A percentile compares a stretch with the other conserved stretches of the same genome.
Conservation (phyloP, 225 moss, liverwort and hornwort genomes). For the Takakia lepidozioides region DNA sequence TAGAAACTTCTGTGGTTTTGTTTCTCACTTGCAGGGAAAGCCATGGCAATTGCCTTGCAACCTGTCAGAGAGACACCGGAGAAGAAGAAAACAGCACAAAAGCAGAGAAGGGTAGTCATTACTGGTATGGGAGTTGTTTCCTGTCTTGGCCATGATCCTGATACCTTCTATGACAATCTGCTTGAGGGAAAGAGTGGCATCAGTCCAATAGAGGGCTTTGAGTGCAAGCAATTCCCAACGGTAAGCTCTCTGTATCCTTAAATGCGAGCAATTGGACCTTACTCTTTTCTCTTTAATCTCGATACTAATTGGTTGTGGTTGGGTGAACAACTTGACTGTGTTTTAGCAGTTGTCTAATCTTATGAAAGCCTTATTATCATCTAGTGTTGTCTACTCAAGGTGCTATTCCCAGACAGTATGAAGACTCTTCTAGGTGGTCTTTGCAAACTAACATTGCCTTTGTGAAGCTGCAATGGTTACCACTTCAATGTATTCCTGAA, state of each 20-base stretch:
- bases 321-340: background rate
- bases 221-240: slow-evolving; percentile 88
- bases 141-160: slow-evolving; percentile 74
- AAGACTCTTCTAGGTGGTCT: no score
- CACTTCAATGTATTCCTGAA: no score
- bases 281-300: slow-evolving; percentile 14
- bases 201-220: slow-evolving; percentile 73
- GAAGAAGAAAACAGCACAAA: slow-evolving; percentile 51
- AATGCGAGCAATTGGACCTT: no score
- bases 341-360: background rate
- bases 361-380: background rate
- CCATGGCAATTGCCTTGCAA: slow-evolving; percentile 68
- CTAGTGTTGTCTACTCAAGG: no score
- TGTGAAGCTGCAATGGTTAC: no score
- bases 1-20: no score
- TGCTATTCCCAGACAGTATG: no score
- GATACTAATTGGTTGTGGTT: slow-evolving; percentile 6
- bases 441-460: no score
- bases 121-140: slow-evolving; percentile 93
- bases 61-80: slow-evolving; percentile 62
- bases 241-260: no score
- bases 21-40: slow-evolving; percentile 45
- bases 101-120: slow-evolving; percentile 78
- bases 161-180: slow-evolving; percentile 75
- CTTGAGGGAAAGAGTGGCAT: slow-evolving; percentile 79